These are phyloP conservation scores for Orbilia ellipsospora DNA, from an alignment of 2,329 filamentous ascomycete species.

Conservation along the genomic window DNA sequence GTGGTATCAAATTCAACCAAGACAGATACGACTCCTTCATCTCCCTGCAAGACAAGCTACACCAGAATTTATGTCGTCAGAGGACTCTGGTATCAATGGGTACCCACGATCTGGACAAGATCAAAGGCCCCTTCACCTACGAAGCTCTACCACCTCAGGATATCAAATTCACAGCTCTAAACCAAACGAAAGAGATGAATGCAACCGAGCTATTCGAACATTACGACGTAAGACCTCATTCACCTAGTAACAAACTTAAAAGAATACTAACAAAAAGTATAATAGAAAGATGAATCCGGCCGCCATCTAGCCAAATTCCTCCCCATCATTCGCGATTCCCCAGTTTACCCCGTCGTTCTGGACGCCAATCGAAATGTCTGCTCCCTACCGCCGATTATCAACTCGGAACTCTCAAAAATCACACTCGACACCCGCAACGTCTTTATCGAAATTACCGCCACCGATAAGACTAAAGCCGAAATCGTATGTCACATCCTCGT, in stretches of 20 bases:
- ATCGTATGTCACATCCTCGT: slow-evolving; percentile 96
- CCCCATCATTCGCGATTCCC: slow-evolving; percentile 92
- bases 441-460: slow-evolving; percentile 96
- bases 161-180: slow-evolving; percentile 89
- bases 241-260: background rate
- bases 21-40: slow-evolving; percentile 98
- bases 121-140: slow-evolving; percentile 95
- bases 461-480: slow-evolving; percentile 94
- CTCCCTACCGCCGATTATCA: slow-evolving; percentile 97
- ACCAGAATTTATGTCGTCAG: slow-evolving; percentile 93
- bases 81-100: slow-evolving; percentile 95
- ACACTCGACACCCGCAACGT: slow-evolving; percentile 89
- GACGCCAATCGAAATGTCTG: slow-evolving; percentile 88
- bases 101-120: slow-evolving; percentile 93
- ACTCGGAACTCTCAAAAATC: slow-evolving; percentile 96
- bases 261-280: slow-evolving; percentile 10
- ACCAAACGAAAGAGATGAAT: slow-evolving; percentile 89
- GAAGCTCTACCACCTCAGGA: slow-evolving; percentile 91
- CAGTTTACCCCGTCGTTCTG: slow-evolving; percentile 95
- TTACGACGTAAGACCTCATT: slow-evolving; percentile 73
- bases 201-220: slow-evolving; percentile 90
- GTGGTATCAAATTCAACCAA: slow-evolving; percentile 90
- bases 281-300: slow-evolving; percentile 76
- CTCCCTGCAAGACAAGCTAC: slow-evolving; percentile 94
- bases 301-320: slow-evolving; percentile 84